Evolutionary conservation across 768 basidiomycete species (phyloP).

Genomic region (Boletellus ananiceps): DNA sequence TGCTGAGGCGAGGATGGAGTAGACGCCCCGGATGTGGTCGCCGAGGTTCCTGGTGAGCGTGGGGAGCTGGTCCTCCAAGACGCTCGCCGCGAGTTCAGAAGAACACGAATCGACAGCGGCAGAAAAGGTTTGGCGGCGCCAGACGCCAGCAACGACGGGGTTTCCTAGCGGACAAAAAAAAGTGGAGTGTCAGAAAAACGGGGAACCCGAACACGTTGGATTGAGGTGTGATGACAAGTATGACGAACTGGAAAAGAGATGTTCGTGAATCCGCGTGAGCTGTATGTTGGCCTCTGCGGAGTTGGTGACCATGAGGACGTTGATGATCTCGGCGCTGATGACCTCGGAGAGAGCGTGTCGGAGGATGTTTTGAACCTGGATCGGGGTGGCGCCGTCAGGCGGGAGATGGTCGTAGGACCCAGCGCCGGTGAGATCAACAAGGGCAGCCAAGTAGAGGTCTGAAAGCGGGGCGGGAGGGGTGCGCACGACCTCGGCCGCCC

Average conservation of each 20-base stretch:
- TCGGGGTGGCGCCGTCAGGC: constrained; percentile 44
- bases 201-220: too few relatives aligned
- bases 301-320: constrained; percentile 83
- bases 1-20: constrained; percentile 64
- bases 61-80: constrained; percentile 71
- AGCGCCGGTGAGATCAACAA: constrained; percentile 53
- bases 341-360: constrained; percentile 78
- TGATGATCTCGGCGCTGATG: constrained; percentile 71
- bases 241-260: constrained; percentile 79
- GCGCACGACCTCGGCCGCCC: constrained; percentile 74
- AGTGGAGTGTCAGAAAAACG: too few relatives aligned
- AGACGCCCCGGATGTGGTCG: constrained; percentile 39
- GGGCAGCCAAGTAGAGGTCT: constrained; percentile 52
- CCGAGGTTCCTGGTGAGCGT: constrained; percentile 53
- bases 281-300: constrained; percentile 81
- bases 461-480: constrained; percentile 50
- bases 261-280: constrained; percentile 82
- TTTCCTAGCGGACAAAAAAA: constrained; percentile 48
- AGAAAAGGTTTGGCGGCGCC: constrained; percentile 87
- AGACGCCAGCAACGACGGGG: constrained; percentile 83
- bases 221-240: too few relatives aligned
- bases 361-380: constrained; percentile 75
- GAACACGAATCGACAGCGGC: constrained; percentile 79
- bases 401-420: constrained; percentile 37
- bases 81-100: constrained; percentile 60